These are phyloP conservation scores for Entonaema liquescens DNA, from an alignment of 495 filamentous ascomycete species.

Conservation along the genomic window DNA sequence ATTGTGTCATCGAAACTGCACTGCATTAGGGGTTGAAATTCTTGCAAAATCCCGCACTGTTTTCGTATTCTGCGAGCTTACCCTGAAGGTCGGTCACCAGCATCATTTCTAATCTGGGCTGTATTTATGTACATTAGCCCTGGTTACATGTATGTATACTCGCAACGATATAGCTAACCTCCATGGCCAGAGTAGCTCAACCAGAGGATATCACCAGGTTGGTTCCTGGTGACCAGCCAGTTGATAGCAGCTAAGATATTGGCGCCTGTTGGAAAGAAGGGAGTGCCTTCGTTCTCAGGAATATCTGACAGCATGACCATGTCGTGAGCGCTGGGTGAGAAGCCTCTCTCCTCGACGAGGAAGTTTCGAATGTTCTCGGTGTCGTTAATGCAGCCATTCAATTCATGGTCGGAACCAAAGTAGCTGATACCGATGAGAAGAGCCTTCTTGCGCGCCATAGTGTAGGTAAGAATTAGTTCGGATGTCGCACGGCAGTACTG, in stretches of 20 bases:
- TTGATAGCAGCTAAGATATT: slow-evolving; percentile 66
- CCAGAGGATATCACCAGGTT: slow-evolving; percentile 59
- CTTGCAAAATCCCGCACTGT: background rate
- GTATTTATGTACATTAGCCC: background rate
- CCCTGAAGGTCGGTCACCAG: slow-evolving; percentile 52
- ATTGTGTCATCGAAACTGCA: slow-evolving; percentile 64
- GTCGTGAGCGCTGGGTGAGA: slow-evolving; percentile 55
- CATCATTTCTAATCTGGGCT: slow-evolving; percentile 56
- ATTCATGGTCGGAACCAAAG: slow-evolving; percentile 57
- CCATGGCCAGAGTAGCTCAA: slow-evolving; percentile 69
- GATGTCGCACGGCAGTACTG: background rate
- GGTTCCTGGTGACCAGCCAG: slow-evolving; percentile 63
- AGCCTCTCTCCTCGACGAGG: slow-evolving; percentile 57
- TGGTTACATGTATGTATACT: background rate
- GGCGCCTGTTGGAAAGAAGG: slow-evolving; percentile 61
- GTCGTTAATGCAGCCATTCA: slow-evolving; percentile 67
- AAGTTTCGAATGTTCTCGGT: slow-evolving; percentile 60
- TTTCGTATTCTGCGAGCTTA: slow-evolving; percentile 34
- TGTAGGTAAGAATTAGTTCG: background rate
- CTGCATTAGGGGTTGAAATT: slow-evolving; percentile 26
- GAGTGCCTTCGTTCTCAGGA: slow-evolving; percentile 55
- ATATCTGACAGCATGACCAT: slow-evolving; percentile 65
- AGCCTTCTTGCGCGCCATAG: slow-evolving; percentile 59
- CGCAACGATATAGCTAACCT: slow-evolving; percentile 38
- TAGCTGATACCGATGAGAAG: slow-evolving; percentile 72